Evolutionary conservation across 202 grass and related monocot species (phyloP).

Genomic region (Setaria italica): DNA sequence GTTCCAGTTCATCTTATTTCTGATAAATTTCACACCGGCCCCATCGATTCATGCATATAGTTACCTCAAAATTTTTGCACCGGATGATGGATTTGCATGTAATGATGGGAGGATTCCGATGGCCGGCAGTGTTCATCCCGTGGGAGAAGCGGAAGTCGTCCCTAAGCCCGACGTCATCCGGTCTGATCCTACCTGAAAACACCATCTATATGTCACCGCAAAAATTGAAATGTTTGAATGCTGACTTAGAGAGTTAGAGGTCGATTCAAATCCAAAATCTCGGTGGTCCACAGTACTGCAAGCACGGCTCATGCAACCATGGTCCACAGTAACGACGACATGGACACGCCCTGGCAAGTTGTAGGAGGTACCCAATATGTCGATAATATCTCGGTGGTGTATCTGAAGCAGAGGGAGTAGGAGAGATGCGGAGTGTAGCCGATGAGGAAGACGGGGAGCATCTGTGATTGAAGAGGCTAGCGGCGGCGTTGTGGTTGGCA

Average conservation of each 20-base stretch:
- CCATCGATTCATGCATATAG: background rate
- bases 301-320: background rate
- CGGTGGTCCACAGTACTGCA: background rate
- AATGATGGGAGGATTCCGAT: background rate
- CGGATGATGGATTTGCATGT: background rate
- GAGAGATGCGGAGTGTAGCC: background rate
- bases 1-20: background rate
- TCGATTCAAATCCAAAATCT: too few species aligned
- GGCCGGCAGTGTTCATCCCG: background rate
- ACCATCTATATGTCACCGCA: background rate
- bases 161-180: background rate
- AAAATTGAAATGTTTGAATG: too few species aligned
- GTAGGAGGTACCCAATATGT: background rate
- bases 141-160: background rate
- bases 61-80: background rate
- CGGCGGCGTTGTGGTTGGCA: rapidly evolving
- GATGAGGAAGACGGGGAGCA: too few species aligned
- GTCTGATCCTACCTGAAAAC: slow-evolving; percentile 9
- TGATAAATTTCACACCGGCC: background rate
- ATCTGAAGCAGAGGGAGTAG: background rate
- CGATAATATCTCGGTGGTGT: background rate
- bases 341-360: too few species aligned
- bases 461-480: too few species aligned
- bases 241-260: too few species aligned
- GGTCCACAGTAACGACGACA: too few species aligned